phyloP scores from a whole-genome alignment of 169 alveolate species.

The Hepatocystis sp. region DNA sequence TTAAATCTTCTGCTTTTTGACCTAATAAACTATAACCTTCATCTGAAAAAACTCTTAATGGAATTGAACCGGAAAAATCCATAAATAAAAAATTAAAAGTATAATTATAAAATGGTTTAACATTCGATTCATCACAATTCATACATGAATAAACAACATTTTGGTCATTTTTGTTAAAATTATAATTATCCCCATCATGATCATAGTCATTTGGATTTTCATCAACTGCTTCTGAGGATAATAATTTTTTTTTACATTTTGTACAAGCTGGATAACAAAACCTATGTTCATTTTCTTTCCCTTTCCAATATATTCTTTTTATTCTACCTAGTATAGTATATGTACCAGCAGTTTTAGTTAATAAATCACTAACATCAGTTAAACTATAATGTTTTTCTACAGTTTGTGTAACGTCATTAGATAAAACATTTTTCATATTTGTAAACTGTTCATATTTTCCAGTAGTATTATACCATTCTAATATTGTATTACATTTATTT shows the following conservation, averaged over 20 bases:
- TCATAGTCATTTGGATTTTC: conserved; percentile 14
- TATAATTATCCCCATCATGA: not conserved
- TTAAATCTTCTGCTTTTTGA: conserved; percentile 78
- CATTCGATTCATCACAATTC: conserved; percentile 81
- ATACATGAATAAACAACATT: conserved; percentile 78
- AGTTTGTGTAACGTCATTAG: conserved; percentile 66
- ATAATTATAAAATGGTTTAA: conserved; percentile 78
- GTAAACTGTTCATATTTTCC: conserved; percentile 80
- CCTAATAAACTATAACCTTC: conserved; percentile 78
- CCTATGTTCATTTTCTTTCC: conserved; percentile 79
- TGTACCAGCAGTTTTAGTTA: conserved; percentile 74
- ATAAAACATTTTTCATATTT: conserved; percentile 75
- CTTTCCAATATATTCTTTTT: conserved; percentile 83
- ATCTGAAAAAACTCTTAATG: conserved; percentile 71
- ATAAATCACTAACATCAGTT: conserved; percentile 73
- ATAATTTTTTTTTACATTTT: conserved; percentile 81
- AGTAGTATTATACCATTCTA: conserved; percentile 78
- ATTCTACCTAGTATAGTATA: conserved; percentile 77
- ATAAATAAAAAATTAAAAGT: conserved; percentile 73
- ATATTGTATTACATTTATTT: conserved; percentile 70
- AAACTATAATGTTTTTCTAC: conserved; percentile 77
- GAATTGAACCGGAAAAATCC: conserved; percentile 78
- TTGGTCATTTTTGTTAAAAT: conserved; percentile 68
- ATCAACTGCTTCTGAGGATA: conserved; percentile 48
- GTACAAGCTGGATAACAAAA: conserved; percentile 84